A percentile compares a stretch with the other conserved stretches of the same genome.
Conservation (phyloP, 2,329 filamentous ascomycete species). For the Ophiocordyceps unilateralis region DNA sequence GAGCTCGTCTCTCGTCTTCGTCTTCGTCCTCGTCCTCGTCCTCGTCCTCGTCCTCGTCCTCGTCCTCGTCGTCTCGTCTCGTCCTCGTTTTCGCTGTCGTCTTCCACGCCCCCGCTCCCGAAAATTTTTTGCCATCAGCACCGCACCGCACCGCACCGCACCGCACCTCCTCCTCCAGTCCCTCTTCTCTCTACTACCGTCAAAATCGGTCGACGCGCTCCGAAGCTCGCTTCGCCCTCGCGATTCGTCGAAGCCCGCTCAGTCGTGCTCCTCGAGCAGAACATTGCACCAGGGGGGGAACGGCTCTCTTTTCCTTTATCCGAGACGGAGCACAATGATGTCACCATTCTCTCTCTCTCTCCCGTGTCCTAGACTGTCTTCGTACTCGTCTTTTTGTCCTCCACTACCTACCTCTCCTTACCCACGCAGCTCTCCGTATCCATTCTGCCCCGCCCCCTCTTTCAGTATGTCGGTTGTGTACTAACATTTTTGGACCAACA, state of each 20-base stretch:
- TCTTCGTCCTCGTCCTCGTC: slow-evolving; percentile 9
- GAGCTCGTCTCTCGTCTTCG: slow-evolving; percentile 9
- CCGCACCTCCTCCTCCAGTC: slow-evolving; percentile 5
- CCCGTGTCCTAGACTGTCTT: not conserved
- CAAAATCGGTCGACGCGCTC: slow-evolving; percentile 10
- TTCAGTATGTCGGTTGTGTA: slow-evolving; percentile 16
- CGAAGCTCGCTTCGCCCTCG: slow-evolving; percentile 9
- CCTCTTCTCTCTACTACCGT: slow-evolving; percentile 6
- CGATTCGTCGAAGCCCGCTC: slow-evolving; percentile 10
- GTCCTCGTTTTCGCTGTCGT: slow-evolving; percentile 2
- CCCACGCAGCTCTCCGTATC: too few relatives aligned
- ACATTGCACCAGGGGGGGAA: slow-evolving; percentile 1
- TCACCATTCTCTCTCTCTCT: not conserved
- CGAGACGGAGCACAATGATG: not conserved
- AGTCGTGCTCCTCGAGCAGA: slow-evolving; percentile 5
- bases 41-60: slow-evolving; percentile 8
- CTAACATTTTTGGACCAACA: slow-evolving; percentile 29
- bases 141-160: not conserved
- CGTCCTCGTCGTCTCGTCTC: slow-evolving; percentile 5
- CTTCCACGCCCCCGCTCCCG: slow-evolving; percentile 2
- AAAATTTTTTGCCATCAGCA: not conserved
- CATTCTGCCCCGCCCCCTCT: not conserved
- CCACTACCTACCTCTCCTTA: not conserved
- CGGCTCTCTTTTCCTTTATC: not conserved
- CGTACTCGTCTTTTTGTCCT: not conserved